A percentile compares a stretch with the other conserved stretches of the same genome.
Conservation (phyloP, 495 filamentous ascomycete genomes). For the Tuber borchii region DNA sequence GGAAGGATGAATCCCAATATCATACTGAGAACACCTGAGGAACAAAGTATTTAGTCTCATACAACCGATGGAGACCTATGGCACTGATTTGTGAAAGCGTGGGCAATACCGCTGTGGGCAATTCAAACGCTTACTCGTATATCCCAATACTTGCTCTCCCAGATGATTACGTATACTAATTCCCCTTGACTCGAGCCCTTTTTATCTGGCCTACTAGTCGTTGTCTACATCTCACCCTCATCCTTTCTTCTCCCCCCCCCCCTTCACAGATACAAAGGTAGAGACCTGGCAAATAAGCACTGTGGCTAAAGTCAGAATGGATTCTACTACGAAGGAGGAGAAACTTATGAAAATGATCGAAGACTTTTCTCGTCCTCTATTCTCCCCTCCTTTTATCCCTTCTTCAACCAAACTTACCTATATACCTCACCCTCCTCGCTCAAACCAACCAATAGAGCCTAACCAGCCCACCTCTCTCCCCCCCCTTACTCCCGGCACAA, state of each 20-base stretch:
- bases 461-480: neutral
- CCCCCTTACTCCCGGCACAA: neutral
- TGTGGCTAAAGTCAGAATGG: neutral
- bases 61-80: neutral
- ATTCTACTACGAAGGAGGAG: neutral
- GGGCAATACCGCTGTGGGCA: too few species aligned
- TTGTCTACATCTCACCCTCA: neutral
- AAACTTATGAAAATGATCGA: neutral
- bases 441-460: neutral
- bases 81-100: neutral
- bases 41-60: neutral
- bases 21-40: neutral
- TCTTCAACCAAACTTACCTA: neutral
- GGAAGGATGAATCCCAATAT: neutral
- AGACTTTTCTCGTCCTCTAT: neutral
- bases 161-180: neutral
- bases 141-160: neutral
- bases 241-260: neutral
- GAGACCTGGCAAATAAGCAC: neutral
- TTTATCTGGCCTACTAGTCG: neutral
- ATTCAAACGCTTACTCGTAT: neutral
- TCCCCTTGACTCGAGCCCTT: neutral
- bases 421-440: neutral
- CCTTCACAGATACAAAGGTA: neutral
- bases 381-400: neutral